phyloP scores from a whole-genome alignment of 31 red algal species.

The Bonnemaisonia californica region DNA sequence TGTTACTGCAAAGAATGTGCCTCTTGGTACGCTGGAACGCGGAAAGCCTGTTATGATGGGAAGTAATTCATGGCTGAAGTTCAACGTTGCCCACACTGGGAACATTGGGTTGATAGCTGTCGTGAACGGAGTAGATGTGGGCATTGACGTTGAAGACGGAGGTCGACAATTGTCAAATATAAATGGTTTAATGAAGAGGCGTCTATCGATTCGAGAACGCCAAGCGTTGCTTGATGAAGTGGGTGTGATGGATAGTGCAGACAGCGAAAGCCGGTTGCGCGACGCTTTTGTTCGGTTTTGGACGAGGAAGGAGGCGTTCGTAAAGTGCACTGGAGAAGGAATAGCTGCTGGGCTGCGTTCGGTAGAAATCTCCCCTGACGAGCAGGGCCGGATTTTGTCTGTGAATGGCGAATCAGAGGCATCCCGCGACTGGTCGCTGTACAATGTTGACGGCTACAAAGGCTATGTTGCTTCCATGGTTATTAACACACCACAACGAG shows the following conservation, averaged over 20 bases:
- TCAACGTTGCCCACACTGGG: slow-evolving; percentile 54
- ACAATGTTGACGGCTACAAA: not conserved
- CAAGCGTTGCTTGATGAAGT: not conserved
- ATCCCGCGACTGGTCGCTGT: not conserved
- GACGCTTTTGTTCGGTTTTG: slow-evolving; percentile 30
- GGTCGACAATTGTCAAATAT: not conserved
- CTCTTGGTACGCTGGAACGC: not conserved
- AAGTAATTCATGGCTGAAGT: not conserved
- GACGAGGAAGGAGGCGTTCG: slow-evolving; percentile 77
- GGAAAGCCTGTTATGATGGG: slow-evolving; percentile 31
- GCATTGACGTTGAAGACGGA: slow-evolving; percentile 43
- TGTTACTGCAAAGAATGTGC: not conserved
- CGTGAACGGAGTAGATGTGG: slow-evolving; percentile 4
- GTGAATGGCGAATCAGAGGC: not conserved
- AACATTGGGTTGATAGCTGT: slow-evolving; percentile 46
- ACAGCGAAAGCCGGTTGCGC: not conserved
- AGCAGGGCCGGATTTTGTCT: not conserved
- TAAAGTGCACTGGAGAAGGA: slow-evolving; percentile 67
- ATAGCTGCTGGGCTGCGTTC: slow-evolving; percentile 54
- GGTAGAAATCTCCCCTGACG: slow-evolving; percentile 28
- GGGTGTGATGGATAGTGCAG: not conserved
- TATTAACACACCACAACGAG: not conserved
- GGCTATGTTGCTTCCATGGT: slow-evolving; percentile 9
- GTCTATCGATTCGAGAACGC: not conserved
- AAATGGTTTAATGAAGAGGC: not conserved